phyloP scores from a whole-genome alignment of 306 rosid species.

The Cucurbita ficifolia region DNA sequence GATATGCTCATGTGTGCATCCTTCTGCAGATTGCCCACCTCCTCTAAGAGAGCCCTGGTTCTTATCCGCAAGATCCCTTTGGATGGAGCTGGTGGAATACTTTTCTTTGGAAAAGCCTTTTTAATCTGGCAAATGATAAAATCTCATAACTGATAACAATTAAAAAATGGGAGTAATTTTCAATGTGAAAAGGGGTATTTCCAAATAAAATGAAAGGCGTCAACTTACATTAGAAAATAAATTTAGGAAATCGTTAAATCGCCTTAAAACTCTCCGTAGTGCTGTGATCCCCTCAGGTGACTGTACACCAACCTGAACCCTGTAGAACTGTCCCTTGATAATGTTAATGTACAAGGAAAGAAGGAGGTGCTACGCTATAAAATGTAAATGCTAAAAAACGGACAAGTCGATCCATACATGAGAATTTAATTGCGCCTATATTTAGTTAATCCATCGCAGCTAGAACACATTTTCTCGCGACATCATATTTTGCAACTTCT shows the following conservation, averaged over 20 bases:
- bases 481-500: neutral
- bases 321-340: conserved; percentile 87
- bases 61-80: conserved; percentile 83
- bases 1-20: neutral
- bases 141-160: conserved; percentile 6
- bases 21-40: conserved; percentile 35
- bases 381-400: neutral
- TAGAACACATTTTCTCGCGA: neutral
- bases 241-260: conserved; percentile 93
- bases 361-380: conserved; percentile 4
- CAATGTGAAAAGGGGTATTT: neutral
- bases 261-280: conserved; percentile 50
- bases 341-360: conserved; percentile 26
- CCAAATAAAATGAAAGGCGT: conserved; percentile 1
- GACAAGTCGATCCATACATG: neutral
- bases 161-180: conserved; percentile 11
- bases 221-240: conserved; percentile 66
- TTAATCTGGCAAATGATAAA: conserved; percentile 42
- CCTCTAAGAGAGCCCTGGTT: conserved; percentile 78
- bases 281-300: conserved; percentile 45
- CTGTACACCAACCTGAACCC: conserved; percentile 93
- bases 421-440: neutral
- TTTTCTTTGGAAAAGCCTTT: conserved; percentile 70
- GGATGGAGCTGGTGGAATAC: conserved; percentile 74
- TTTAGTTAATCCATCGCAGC: neutral